Percentiles rank a stretch among this genome's conserved stretches.
phyloP scores from a whole-genome alignment of 139 green algal genomes.

The Pseudopediastrum boryanum region DNA sequence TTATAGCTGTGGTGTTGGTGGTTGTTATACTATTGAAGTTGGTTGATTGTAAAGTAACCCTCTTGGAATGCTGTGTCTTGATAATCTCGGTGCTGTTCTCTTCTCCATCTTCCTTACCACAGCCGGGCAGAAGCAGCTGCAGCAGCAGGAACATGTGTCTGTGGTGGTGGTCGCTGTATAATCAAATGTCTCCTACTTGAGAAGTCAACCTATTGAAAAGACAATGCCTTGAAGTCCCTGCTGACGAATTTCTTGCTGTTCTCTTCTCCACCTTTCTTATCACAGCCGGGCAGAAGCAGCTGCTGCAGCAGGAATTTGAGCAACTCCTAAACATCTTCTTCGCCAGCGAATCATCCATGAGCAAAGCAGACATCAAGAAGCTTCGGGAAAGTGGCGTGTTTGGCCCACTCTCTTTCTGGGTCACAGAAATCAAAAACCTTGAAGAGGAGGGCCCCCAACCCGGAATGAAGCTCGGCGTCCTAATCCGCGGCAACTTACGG shows the following conservation, averaged over 20 bases:
- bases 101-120: no score
- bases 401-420: constrained; percentile 79
- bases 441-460: constrained; percentile 28
- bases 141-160: neutral
- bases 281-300: constrained; percentile 40
- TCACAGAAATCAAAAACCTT: constrained; percentile 73
- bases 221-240: neutral
- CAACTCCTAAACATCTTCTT: constrained; percentile 59
- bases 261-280: neutral
- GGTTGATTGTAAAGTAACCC: no score
- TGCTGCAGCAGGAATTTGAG: constrained; percentile 75
- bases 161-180: neutral
- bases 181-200: no score
- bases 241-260: neutral
- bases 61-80: no score
- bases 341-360: constrained; percentile 25
- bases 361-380: constrained; percentile 38
- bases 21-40: no score
- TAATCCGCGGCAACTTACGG: constrained; percentile 88
- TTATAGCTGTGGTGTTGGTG: no score
- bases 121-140: no score
- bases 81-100: neutral
- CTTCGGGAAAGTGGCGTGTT: constrained; percentile 66
- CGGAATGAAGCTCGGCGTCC: constrained; percentile 47
- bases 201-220: no score